Evolutionary conservation across 2,329 filamentous ascomycete species (phyloP), one percentile per base, ranked within the genome.

Genomic region (Verticillium klebahnii): DNA sequence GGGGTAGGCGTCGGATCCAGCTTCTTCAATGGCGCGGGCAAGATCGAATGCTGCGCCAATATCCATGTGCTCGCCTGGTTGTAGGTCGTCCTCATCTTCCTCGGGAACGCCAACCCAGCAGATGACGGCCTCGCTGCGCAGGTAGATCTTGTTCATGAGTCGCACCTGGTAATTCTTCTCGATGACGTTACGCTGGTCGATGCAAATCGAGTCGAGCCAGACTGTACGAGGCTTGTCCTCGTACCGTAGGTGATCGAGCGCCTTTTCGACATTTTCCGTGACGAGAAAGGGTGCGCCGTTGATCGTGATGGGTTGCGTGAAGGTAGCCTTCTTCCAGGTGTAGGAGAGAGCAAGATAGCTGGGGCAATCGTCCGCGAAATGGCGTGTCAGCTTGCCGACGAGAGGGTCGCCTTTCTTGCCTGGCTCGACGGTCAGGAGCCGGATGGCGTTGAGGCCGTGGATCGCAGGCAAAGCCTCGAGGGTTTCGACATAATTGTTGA

Each of bases 121-220:
- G n/a, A 72, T 52, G 3, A 67, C 62, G 45, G 58, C 65, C 2
- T 54, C 34, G 50, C 66, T 69, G 5, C 54, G 59, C 0, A 65
- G 64, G 63, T 72, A 73, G 17, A 70, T 73, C 40, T 63, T 60
- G 36, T 69, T 68, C 70, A 72, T 72, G 54, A 71, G 61, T 19
- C 57, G 45, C 3, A 74, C 71, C 61, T 73, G 71, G 19, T 63
- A 59, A 9, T 63, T 62, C 58, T 70, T 72, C 58, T 74, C 71
- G 1, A 54, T 57, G 2, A 59, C 19, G 29, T 70, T 61, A 15
- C 50, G 25, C 59, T 73, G 71, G 62, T 73, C 68, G 66, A 73
- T 72, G 63, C 71, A 69, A 31, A 74, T 69, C 54, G 73, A 70
- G 59, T 74, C 72, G 7, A 71, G 64, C 56, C 72, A 74, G 14